Conservation (phyloP, 257 asterid genomes). For the Nicotiana benthamiana region DNA sequence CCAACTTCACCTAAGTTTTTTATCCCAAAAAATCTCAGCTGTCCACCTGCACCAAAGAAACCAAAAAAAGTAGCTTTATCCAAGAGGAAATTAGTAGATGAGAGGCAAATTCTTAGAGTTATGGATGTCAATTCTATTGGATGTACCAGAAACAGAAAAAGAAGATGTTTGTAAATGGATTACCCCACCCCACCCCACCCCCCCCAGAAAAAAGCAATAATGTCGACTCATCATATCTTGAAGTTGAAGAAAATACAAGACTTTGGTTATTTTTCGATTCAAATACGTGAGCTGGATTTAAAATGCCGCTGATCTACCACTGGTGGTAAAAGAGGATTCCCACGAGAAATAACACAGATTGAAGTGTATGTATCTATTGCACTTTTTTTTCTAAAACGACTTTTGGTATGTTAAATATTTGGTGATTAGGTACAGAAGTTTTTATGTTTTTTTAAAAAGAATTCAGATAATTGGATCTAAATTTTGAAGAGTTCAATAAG, state of each 20-base stretch:
- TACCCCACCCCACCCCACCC: too few species aligned
- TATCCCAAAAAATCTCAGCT: slow-evolving; percentile 32
- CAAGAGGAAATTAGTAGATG: slow-evolving; percentile 31
- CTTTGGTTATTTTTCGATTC: too few species aligned
- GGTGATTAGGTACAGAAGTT: neutral
- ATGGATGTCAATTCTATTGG: slow-evolving; percentile 15
- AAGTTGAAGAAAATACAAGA: too few species aligned
- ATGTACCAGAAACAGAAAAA: slow-evolving; percentile 13
- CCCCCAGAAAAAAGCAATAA: too few species aligned
- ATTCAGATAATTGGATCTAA: neutral
- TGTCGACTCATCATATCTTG: too few species aligned
- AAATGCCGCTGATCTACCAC: accelerated
- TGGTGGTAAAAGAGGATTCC: too few species aligned
- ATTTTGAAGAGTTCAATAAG: neutral
- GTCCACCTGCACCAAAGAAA: slow-evolving; percentile 68
- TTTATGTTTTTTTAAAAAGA: neutral
- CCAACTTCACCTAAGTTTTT: slow-evolving; percentile 36
- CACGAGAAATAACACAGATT: neutral
- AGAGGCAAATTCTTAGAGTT: slow-evolving; percentile 10
- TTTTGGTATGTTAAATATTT: neutral
- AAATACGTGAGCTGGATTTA: too few species aligned
- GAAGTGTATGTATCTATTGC: neutral
- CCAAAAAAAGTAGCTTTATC: slow-evolving; percentile 25
- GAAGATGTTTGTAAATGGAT: slow-evolving; percentile 18
- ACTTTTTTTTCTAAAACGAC: too few species aligned